Evolutionary conservation across 768 basidiomycete species (phyloP), one percentile per base, ranked within the genome.

Genomic region (Pleurotus eryngii): DNA sequence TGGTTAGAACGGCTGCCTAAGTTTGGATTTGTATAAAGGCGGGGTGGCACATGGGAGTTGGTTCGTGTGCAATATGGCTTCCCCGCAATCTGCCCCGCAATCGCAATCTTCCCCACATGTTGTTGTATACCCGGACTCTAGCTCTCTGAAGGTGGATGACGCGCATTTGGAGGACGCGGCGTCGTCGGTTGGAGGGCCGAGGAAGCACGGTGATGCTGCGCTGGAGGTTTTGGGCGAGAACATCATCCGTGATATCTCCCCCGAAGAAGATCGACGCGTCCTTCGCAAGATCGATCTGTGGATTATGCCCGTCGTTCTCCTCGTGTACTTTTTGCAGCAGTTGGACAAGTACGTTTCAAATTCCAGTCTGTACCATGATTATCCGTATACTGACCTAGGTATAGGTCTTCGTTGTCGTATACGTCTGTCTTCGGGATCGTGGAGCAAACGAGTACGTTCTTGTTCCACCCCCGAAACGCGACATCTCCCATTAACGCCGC

Each of bases 341-440:
- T 61, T 76, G 49, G 75, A 76, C 63, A 76, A 81, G 73, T 75
- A 60, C 7, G 70, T 60, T 8, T 20, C 24, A n/a, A n/a, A n/a
- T n/a, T n/a, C n/a, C n/a, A 12, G 55, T 9, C 12, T n/a, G n/a
- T 18, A 18, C 11, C n/a, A 11, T 45, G 20, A 39, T 17, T 43
- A n/a, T 59, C n/a, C n/a, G 20, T 11, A 35, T 58, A 3, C 46
- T 4, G 30, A 57, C 42, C 14, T 27, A 38, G n/a, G 5, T 35
- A 12, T 17, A 75, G 74, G 58, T 77, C 77, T 1, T 76, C 78
- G 2, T 62, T 81, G 24, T 78, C 77, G 9, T 81, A 79, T 59
- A 73, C 79, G 0, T 76, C 79, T 5, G 76, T 79, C 6, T 81
- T 79, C 60, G 72, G 70, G 11, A 70, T 79, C 38, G 70, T 71